Percentiles rank a stretch among this genome's conserved stretches.
Conservation (phyloP, 225 moss, liverwort and hornwort genomes). For the Physcomitrium patens region DNA sequence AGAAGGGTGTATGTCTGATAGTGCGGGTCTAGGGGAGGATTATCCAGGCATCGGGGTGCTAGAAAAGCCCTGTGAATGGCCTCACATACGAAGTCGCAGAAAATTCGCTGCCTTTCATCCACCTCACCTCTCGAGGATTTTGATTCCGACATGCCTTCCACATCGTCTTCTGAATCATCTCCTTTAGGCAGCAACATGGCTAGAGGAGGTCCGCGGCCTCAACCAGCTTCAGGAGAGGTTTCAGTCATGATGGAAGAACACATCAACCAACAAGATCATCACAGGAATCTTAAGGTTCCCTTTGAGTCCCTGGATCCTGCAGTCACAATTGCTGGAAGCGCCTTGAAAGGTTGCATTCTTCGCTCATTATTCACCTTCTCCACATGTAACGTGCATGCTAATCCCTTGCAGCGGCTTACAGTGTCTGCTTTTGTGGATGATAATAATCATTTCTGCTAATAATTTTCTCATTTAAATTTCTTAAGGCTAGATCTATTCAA, state of each 20-base stretch:
- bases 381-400: slow-evolving; percentile 7
- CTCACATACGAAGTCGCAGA: slow-evolving; percentile 69
- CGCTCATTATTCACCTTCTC: slow-evolving; percentile 19
- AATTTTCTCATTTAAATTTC: background rate
- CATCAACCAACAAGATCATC: slow-evolving; percentile 16
- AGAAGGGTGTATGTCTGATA: slow-evolving; percentile 54
- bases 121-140: slow-evolving; percentile 44
- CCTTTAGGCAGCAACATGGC: slow-evolving; percentile 13
- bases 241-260: background rate
- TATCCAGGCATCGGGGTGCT: slow-evolving; percentile 47
- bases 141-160: slow-evolving; percentile 21
- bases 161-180: slow-evolving; percentile 23
- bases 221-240: slow-evolving; percentile 15
- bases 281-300: slow-evolving; percentile 6
- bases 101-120: slow-evolving; percentile 83
- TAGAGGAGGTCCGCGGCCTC: background rate
- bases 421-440: slow-evolving; percentile 3
- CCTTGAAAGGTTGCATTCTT: slow-evolving; percentile 38
- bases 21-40: slow-evolving; percentile 40
- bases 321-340: slow-evolving; percentile 35
- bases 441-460: background rate
- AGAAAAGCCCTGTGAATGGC: slow-evolving; percentile 85
- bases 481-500: slow-evolving; percentile 10
- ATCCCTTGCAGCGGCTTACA: slow-evolving; percentile 1
- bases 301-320: slow-evolving; percentile 31